Evolutionary conservation across 108 stramenopile species (phyloP), one percentile per base, ranked within the genome.

Genomic region (Nitzschia sp.): DNA sequence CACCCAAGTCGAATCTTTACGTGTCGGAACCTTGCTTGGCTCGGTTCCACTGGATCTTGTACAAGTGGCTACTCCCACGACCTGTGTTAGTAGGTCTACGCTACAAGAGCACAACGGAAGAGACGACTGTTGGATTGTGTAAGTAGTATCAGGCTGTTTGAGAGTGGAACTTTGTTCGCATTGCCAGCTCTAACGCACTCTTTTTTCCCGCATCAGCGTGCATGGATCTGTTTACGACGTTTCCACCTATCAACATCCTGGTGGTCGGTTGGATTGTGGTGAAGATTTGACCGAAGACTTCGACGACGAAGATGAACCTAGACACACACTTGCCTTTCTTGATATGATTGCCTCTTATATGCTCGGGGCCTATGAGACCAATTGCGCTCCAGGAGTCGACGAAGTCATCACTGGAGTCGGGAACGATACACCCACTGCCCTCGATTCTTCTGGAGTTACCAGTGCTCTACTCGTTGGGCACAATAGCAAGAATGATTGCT

Each of bases 401-500:
- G 55, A 17, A 9, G 28, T 3, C 29, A 11, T 9, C 17, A 17
- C 9, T 17, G 50, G 23, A 8, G 21, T 8, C n/a, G 50, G 50
- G 4, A 19, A 5, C 4, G 50, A 8, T 15, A 19, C 5, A 4
- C 9, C 55, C 11, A 11, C 55, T 29, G 55, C 15, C 25, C 9
- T 11, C 29, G 15, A 3, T 26, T 15, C 28, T 26, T 9, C 55
- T 5, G 26, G 3, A 26, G 9, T 13, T 17, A 29, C 55, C 31
- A 23, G 29, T 5, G 77, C 66, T 9, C 79, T 76, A 28, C 47
- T 89, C 16, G 27, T 45, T 27, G 48, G 78, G 46, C 91, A 87
- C 72, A 78, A 66, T 15, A 58, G 71, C 21, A 60, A 71, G 45
- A 80, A 70, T 23, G 87, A 89, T 31, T 91, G 90, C 61, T 91